Conservation (phyloP, 345 rosid species). For the Citropsis articulata region DNA sequence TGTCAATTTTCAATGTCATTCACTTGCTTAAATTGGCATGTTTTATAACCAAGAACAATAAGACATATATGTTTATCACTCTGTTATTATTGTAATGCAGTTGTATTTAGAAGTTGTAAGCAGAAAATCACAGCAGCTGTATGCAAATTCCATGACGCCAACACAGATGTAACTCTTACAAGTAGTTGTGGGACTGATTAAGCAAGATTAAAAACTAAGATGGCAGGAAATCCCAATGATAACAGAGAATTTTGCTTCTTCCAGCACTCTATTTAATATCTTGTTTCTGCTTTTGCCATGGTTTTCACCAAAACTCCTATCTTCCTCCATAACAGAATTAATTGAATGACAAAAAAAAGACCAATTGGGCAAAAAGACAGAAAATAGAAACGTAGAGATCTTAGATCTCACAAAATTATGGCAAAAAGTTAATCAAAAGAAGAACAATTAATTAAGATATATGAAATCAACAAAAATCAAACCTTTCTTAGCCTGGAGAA, state of each 20-base stretch:
- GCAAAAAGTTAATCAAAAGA: not conserved
- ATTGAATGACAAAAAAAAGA: too few species aligned
- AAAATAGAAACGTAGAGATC: not conserved
- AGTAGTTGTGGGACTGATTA: not conserved
- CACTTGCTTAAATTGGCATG: not conserved
- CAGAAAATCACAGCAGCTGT: not conserved
- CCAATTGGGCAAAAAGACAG: not conserved
- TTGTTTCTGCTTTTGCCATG: not conserved
- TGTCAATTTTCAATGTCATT: not conserved
- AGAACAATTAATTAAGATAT: not conserved
- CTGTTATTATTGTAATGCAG: not conserved
- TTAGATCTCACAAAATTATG: not conserved
- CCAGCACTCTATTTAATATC: not conserved
- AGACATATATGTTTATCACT: not conserved
- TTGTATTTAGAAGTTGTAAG: not conserved
- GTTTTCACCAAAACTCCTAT: too few species aligned
- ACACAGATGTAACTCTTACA: not conserved
- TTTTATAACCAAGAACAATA: not conserved
- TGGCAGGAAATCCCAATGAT: not conserved
- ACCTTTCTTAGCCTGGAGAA: constrained; percentile 73
- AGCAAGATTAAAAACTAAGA: constrained; percentile 1
- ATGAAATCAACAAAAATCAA: not conserved
- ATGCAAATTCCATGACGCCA: not conserved
- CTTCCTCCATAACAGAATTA: not conserved
- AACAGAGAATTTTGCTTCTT: not conserved